phyloP scores from a whole-genome alignment of 1,139 yeast species.

The Wickerhamomyces sp. region DNA sequence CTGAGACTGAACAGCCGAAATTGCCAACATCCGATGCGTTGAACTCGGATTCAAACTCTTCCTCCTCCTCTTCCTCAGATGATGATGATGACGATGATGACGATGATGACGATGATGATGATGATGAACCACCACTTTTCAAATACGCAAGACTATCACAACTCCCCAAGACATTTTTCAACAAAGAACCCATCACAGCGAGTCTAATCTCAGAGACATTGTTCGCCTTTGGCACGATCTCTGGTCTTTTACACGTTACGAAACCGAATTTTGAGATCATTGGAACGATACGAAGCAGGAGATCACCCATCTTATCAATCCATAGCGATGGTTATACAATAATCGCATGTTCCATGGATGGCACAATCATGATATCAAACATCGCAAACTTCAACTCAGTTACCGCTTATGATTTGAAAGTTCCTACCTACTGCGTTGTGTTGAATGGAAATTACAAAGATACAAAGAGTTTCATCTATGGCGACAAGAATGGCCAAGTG shows the following conservation, averaged over 20 bases:
- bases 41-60: no score
- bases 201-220: conserved; percentile 52
- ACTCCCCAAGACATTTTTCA: conserved; percentile 64
- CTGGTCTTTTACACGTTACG: conserved; percentile 73
- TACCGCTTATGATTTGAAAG: conserved; percentile 76
- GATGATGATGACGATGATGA: conserved; percentile 14
- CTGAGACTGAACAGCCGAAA: no score
- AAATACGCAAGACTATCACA: conserved; percentile 65
- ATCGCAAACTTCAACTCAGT: conserved; percentile 30
- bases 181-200: conserved; percentile 72
- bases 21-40: no score
- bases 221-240: conserved; percentile 82
- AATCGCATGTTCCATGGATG: conserved; percentile 91
- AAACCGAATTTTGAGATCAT: conserved; percentile 51
- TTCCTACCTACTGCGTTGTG: conserved; percentile 87
- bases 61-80: conserved; percentile 4
- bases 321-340: conserved; percentile 65
- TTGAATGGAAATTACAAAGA: conserved; percentile 63
- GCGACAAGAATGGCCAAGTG: conserved; percentile 89
- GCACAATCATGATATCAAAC: conserved; percentile 81
- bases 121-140: conserved; percentile 66
- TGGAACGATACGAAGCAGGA: conserved; percentile 76
- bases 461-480: conserved; percentile 67
- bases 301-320: conserved; percentile 73
- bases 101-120: conserved; percentile 25